Conservation (phyloP, 345 rosid genomes). For the Eucalyptus globulus region DNA sequence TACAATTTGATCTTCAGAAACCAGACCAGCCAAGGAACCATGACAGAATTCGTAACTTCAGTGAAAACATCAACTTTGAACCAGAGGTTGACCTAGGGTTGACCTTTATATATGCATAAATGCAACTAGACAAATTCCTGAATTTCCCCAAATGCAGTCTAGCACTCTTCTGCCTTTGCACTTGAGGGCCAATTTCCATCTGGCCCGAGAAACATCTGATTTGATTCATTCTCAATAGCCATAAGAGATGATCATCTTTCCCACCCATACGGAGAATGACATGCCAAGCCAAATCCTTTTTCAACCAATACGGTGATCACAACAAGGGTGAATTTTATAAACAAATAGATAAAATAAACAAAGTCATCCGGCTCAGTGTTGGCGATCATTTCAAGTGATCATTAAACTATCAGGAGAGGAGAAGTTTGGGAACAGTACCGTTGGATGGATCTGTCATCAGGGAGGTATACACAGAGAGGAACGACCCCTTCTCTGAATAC, state of each 20-base stretch:
- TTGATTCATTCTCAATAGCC: not conserved
- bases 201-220: not conserved
- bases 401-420: not conserved
- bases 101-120: not conserved
- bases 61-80: not conserved
- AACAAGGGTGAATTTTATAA: not conserved
- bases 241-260: not conserved
- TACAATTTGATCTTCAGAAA: not conserved
- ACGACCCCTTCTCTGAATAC: not conserved
- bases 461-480: not conserved
- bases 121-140: not conserved
- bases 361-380: not conserved
- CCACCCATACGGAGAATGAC: not conserved
- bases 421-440: not conserved
- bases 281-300: not conserved
- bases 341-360: not conserved
- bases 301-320: not conserved
- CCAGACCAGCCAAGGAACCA: not conserved
- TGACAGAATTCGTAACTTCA: not conserved
- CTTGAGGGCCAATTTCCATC: not conserved
- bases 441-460: not conserved
- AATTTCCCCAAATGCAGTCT: not conserved
- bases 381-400: not conserved
- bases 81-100: not conserved
- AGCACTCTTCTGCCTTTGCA: constrained; percentile 2